Base-by-base conservation (phyloP, 2,329 filamentous ascomycete genomes). In the Diaporthe sp. region DNA sequence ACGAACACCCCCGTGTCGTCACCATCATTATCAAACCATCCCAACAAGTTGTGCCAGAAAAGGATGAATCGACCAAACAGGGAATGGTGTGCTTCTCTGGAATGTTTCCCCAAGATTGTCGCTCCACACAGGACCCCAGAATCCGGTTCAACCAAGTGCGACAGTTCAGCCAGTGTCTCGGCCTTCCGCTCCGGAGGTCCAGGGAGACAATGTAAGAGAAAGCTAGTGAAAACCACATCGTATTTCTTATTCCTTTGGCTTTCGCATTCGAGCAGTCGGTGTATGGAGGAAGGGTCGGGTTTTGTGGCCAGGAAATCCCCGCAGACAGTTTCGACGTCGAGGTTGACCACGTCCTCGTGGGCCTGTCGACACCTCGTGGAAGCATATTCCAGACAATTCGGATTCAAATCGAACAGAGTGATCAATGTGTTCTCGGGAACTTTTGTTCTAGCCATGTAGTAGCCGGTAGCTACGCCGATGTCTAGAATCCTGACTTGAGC, bases 311-410 rank as follows among this genome's bases (percentile, higher is more conserved):
- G 47, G 19, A 69, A 54, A 25, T 54, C 64, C 22, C 64, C 64
- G 28, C 50, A 22, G 33, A 55, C 66, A 55, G 47, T 40, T 19
- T 55, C 25, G n/a, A 69, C 47, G 33, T 54, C 50, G 5, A 69
- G n/a, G 8, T 55, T 55, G 12, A 15, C n/a, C 35, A 69, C 35
- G 30, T 45, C 50, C 12, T 15, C 25, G 66, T 69, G 66, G 19
- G 50, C 50, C 55, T 55, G 15, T 42, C 66, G 50, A 30, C 47
- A 69, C 52, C 33, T 69, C 4, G 66, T 55, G 66, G 66, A 69
- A 30, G 66, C 47, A 33, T 30, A 15, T 15, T 38, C 50, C 47
- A 69, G 33, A 42, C 50, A 69, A n/a, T 42, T 28, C 50, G 50
- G 25, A 45, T 69, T 42, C 15, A 55, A 5, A 22, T 69, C 47